A percentile compares a stretch with the other conserved stretches of the same genome.
Conservation (phyloP, 129 eudicot species). For the Arctium minus region DNA sequence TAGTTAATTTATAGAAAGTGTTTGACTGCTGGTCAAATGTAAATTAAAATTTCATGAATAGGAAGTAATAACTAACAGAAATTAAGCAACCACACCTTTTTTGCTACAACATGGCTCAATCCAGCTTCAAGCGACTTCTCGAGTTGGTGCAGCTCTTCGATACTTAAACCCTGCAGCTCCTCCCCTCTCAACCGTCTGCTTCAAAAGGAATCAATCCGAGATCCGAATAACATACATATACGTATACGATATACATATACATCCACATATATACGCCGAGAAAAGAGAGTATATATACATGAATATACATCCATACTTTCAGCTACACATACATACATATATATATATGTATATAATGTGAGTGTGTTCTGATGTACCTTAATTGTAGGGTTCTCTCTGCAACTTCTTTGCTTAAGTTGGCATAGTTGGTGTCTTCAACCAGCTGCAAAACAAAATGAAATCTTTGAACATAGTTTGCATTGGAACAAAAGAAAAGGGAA, state of each 20-base stretch:
- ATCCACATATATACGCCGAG: not conserved
- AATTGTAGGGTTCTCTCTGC: conserved; percentile 74
- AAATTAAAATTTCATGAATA: not conserved
- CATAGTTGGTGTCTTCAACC: conserved; percentile 65
- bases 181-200: conserved; percentile 90
- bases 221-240: not conserved
- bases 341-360: not conserved
- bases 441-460: conserved; percentile 49
- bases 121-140: conserved; percentile 83
- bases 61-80: not conserved
- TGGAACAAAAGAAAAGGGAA: not conserved
- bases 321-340: not conserved
- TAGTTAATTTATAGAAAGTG: not conserved
- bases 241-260: too few species aligned
- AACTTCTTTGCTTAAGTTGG: conserved; percentile 78
- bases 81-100: conserved; percentile 50
- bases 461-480: conserved; percentile 7
- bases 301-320: not conserved
- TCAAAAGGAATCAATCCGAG: conserved; percentile 1
- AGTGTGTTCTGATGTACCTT: conserved; percentile 41
- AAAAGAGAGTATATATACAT: not conserved
- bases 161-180: conserved; percentile 76
- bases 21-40: too few species aligned
- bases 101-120: conserved; percentile 64
- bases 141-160: conserved; percentile 75